A percentile compares a stretch with the other conserved stretches of the same genome.
These are phyloP conservation scores for Oldenlandia corymbosa DNA, from an alignment of 257 asterid species.

Conservation along the genomic window DNA sequence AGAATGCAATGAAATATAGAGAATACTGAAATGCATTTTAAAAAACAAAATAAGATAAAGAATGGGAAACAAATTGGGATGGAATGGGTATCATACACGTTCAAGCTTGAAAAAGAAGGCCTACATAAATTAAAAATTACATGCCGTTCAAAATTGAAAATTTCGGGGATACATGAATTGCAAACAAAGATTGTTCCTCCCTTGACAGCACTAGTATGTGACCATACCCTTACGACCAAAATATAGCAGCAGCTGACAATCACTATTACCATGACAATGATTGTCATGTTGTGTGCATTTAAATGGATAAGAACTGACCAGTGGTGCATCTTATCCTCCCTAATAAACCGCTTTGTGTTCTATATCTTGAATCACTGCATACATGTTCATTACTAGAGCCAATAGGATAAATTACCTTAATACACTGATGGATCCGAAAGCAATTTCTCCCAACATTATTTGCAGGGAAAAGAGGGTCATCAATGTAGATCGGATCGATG, in stretches of 20 bases:
- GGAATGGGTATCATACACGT: no score
- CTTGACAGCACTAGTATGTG: neutral
- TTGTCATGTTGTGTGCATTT: neutral
- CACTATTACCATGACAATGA: neutral
- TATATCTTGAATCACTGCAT: neutral
- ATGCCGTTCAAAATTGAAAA: no score
- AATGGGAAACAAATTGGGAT: no score
- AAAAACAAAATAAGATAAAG: no score
- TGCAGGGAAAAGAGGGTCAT: conserved; percentile 83
- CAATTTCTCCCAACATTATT: conserved; percentile 98
- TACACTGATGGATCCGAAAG: conserved; percentile 97
- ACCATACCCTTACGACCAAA: neutral
- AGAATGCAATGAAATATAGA: no score
- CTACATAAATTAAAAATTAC: no score
- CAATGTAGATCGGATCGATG: conserved; percentile 92
- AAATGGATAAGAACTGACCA: neutral
- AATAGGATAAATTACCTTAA: conserved; percentile 62
- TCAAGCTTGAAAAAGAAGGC: no score
- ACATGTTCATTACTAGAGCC: neutral
- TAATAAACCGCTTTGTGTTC: no score
- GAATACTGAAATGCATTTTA: no score
- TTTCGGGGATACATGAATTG: neutral
- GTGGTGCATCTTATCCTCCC: neutral
- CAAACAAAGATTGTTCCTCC: neutral
- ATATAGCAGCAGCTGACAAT: neutral